Evolutionary conservation across 2,329 filamentous ascomycete genomes (phyloP), one percentile per base, ranked within the genome.

Genomic region (Arthroderma uncinatum): DNA sequence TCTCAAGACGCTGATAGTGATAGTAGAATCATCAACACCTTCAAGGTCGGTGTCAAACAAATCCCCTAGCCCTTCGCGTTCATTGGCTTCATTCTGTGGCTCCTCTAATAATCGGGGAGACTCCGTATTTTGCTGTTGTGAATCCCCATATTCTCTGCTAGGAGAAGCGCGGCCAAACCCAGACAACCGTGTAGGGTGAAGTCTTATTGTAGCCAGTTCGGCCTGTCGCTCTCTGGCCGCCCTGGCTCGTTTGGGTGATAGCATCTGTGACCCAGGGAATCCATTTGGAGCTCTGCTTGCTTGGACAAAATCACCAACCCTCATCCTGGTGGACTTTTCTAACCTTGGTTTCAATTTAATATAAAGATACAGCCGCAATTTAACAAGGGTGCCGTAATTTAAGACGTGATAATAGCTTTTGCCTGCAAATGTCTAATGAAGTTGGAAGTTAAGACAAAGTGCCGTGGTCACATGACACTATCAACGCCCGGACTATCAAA

Each of bases 21-120:
- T 68, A 5, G 72, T 74, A 2, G 72, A 74, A 60, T 74, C 72
- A 64, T 74, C 72, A 8, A 73, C 63, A 9, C 68, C 72, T 58
- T 74, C 72, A 7, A 74, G 70, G 60, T 74, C 72, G 4, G 72
- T 74, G 59, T 74, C 72, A 60, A 74, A 74, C 59, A 67, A 64
- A 58, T 73, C 71, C 33, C 64, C 34, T 9, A 10, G 28, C 65
- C 64, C 16, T 44, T 57, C 53, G 50, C 59, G 14, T 53, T 16
- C 25, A 14, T 54, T 25, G 25, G 25, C 23, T 10, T 28, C 44
- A 2, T 48, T 16, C 7, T 25, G 21, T 14, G 12, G 5, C 34
- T 21, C 12, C 16, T 16, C 19, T 14, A 12, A 19, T 2, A 48
- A 4, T 14, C 25, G 9, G 3, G 23, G 1, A n/a, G 9, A 4